phyloP scores from a whole-genome alignment of 345 rosid species.

The Turnera subulata region DNA sequence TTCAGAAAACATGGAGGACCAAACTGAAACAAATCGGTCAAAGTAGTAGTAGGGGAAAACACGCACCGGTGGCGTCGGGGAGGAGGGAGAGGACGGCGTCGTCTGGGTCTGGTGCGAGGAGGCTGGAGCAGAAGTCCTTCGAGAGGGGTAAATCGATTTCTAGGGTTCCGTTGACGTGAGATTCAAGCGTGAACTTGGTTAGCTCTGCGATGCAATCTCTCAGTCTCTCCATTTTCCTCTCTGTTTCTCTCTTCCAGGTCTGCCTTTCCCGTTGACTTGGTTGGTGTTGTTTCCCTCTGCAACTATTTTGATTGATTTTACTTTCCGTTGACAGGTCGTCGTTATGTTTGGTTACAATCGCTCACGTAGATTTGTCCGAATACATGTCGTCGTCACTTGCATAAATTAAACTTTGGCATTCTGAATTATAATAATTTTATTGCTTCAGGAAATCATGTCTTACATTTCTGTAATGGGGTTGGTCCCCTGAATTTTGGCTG shows the following conservation, averaged over 20 bases:
- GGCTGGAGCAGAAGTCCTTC: slow-evolving; percentile 40
- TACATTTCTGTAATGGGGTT: slow-evolving; percentile 9
- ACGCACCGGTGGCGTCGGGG: neutral
- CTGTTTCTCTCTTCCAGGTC: neutral
- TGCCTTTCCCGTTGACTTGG: slow-evolving; percentile 20
- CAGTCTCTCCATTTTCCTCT: slow-evolving; percentile 25
- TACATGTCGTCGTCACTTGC: too few species aligned
- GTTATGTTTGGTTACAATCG: too few species aligned
- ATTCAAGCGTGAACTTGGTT: slow-evolving; percentile 37
- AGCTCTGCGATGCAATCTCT: slow-evolving; percentile 38
- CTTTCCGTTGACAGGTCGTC: neutral
- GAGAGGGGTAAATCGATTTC: slow-evolving; percentile 34
- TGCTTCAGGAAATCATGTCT: neutral
- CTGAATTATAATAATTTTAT: neutral
- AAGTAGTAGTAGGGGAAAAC: neutral
- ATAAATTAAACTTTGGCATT: too few species aligned
- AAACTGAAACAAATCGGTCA: neutral
- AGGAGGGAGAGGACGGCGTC: neutral
- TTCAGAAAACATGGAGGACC: neutral
- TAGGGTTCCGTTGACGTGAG: slow-evolving; percentile 27
- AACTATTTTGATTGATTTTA: neutral
- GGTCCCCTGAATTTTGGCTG: neutral
- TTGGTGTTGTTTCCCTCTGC: slow-evolving; percentile 8
- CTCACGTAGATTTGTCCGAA: too few species aligned
- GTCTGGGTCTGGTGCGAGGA: neutral